Evolutionary conservation across 352 stramenopile species (phyloP).

Genomic region (Globisporangium sylvaticum): DNA sequence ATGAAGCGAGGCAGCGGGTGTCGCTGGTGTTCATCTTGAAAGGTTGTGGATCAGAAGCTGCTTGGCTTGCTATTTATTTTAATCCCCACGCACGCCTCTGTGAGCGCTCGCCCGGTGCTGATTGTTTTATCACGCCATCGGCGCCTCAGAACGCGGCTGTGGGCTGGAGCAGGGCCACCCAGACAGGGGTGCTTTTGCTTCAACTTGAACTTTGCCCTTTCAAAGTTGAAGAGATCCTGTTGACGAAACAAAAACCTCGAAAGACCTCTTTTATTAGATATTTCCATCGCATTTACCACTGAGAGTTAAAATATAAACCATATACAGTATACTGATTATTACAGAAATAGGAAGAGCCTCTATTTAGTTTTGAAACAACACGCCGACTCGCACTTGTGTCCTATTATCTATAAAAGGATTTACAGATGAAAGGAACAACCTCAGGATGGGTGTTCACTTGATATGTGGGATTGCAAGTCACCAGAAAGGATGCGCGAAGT

Average conservation of each 20-base stretch:
- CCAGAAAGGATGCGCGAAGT: too few species aligned
- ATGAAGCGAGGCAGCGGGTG: neutral
- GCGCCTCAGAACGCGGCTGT: neutral
- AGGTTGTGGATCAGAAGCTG: neutral
- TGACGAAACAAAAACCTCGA: constrained; percentile 5
- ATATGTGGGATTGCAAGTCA: neutral
- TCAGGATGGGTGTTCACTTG: neutral
- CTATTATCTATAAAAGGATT: neutral
- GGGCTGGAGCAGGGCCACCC: neutral
- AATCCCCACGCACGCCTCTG: neutral
- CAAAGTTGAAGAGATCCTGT: constrained; percentile 6
- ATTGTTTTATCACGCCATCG: neutral
- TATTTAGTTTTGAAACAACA: too few species aligned
- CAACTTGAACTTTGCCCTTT: constrained; percentile 7
- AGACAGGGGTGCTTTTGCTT: too few species aligned
- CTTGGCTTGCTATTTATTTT: neutral
- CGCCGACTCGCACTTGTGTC: too few species aligned
- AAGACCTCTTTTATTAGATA: neutral
- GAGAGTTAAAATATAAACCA: neutral
- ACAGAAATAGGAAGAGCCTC: neutral
- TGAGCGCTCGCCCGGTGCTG: neutral
- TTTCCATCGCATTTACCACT: neutral
- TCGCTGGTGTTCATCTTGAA: neutral
- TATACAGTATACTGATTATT: neutral
- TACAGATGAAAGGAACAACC: neutral